Evolutionary conservation across 768 basidiomycete genomes (phyloP).

Genomic region (Sarcomyxa edulis): DNA sequence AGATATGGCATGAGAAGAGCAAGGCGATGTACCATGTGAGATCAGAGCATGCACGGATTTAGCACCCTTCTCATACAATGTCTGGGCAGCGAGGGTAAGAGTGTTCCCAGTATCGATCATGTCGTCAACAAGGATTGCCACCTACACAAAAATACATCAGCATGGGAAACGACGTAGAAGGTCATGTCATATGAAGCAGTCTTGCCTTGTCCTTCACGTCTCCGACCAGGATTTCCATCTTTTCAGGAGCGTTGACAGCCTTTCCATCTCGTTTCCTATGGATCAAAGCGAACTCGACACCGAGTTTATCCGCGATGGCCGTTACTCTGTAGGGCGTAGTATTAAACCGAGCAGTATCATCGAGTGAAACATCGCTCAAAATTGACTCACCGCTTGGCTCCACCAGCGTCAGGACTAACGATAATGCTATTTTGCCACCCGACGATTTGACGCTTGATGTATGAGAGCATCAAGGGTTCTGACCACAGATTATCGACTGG

Average conservation of each 20-base stretch:
- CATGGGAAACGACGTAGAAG: slow-evolving; percentile 2
- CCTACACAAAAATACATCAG: slow-evolving; percentile 35
- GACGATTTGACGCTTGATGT: slow-evolving; percentile 82
- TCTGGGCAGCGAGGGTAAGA: slow-evolving; percentile 76
- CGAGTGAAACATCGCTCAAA: slow-evolving; percentile 8
- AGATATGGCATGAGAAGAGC: slow-evolving; percentile 5
- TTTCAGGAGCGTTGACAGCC: slow-evolving; percentile 58
- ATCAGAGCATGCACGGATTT: slow-evolving; percentile 82
- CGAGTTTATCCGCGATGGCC: slow-evolving; percentile 91
- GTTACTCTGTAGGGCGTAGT: slow-evolving; percentile 60
- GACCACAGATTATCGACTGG: slow-evolving; percentile 97
- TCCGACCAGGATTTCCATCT: slow-evolving; percentile 93
- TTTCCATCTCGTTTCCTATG: slow-evolving; percentile 83
- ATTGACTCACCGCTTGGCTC: slow-evolving; percentile 85
- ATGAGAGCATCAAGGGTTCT: slow-evolving; percentile 91
- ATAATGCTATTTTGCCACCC: slow-evolving; percentile 88
- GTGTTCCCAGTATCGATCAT: slow-evolving; percentile 97
- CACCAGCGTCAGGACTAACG: slow-evolving; percentile 96
- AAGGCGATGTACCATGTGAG: slow-evolving; percentile 70
- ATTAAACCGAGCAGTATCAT: slow-evolving; percentile 6
- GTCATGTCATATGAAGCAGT: background rate
- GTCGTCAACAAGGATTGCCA: slow-evolving; percentile 95
- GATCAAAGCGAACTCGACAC: slow-evolving; percentile 93
- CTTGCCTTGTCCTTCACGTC: slow-evolving; percentile 84
- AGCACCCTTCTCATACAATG: slow-evolving; percentile 88